phyloP scores from a whole-genome alignment of 2,329 filamentous ascomycete species.

The Neopestalotiopsis rosae region DNA sequence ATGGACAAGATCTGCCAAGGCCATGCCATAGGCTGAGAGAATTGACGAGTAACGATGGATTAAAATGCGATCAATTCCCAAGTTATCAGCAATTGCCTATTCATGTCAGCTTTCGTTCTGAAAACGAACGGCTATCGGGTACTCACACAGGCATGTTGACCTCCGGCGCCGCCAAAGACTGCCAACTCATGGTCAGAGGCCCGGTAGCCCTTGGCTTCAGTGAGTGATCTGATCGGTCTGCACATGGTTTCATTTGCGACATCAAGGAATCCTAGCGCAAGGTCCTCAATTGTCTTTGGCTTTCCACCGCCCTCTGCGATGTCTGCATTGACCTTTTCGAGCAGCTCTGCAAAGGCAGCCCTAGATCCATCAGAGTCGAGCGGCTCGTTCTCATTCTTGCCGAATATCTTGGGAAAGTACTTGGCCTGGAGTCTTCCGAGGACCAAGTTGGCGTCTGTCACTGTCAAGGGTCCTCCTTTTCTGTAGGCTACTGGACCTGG shows the following conservation, averaged over 20 bases:
- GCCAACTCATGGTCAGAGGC: constrained; percentile 38
- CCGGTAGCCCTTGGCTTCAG: constrained; percentile 58
- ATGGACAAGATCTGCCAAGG: constrained; percentile 31
- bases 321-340: constrained; percentile 46
- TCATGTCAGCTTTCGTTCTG: not conserved
- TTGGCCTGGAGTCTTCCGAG: constrained; percentile 65
- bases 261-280: constrained; percentile 74
- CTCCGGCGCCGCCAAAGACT: constrained; percentile 74
- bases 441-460: constrained; percentile 75
- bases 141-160: constrained; percentile 35
- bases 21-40: constrained; percentile 50
- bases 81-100: constrained; percentile 41
- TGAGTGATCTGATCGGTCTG: constrained; percentile 69
- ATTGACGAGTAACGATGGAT: constrained; percentile 43
- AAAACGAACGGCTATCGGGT: constrained; percentile 30
- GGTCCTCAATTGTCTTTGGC: constrained; percentile 38
- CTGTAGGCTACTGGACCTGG: constrained; percentile 76
- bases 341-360: constrained; percentile 47
- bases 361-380: constrained; percentile 47
- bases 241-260: constrained; percentile 81
- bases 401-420: constrained; percentile 77
- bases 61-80: constrained; percentile 46
- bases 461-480: constrained; percentile 73
- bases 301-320: constrained; percentile 21
- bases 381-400: constrained; percentile 66